Conservation (phyloP, 2,329 filamentous ascomycete species). For the Penicillium polonicum region DNA sequence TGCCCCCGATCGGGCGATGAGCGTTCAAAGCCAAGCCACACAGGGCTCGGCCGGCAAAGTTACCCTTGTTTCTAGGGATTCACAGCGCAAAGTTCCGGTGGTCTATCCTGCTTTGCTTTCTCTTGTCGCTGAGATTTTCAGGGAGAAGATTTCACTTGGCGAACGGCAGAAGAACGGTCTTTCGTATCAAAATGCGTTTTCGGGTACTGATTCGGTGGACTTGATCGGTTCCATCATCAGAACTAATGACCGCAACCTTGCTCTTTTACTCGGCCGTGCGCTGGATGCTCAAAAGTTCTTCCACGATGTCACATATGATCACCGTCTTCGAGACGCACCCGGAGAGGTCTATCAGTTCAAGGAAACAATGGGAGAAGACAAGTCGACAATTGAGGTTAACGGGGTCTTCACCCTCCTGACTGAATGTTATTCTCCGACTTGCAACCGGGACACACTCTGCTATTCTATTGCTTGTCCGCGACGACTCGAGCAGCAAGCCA, state of each 20-base stretch:
- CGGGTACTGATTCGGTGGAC: constrained; percentile 91
- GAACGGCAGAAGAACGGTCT: constrained; percentile 96
- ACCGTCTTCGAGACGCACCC: constrained; percentile 88
- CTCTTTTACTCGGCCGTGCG: constrained; percentile 82
- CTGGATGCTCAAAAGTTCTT: constrained; percentile 98
- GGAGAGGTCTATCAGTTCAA: constrained; percentile 96
- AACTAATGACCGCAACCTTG: constrained; percentile 92
- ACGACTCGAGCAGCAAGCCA: constrained; percentile 88
- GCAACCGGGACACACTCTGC: constrained; percentile 89
- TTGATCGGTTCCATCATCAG: constrained; percentile 95
- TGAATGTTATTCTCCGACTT: constrained; percentile 97
- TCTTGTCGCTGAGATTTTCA: constrained; percentile 88
- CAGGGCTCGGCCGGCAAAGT: constrained; percentile 50
- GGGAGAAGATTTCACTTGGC: constrained; percentile 78
- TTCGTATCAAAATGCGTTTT: constrained; percentile 96
- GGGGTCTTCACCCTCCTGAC: constrained; percentile 95
- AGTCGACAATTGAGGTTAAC: constrained; percentile 71
- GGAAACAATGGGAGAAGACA: constrained; percentile 80
- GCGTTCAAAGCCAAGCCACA: constrained; percentile 55
- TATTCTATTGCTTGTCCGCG: constrained; percentile 97
- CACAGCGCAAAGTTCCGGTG: constrained; percentile 70
- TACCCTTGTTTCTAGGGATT: constrained; percentile 58
- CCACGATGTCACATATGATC: constrained; percentile 97
- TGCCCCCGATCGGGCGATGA: constrained; percentile 58
- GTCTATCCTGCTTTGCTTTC: constrained; percentile 94